phyloP scores from a whole-genome alignment of 345 rosid genomes.

The Eucalyptus curtisii region DNA sequence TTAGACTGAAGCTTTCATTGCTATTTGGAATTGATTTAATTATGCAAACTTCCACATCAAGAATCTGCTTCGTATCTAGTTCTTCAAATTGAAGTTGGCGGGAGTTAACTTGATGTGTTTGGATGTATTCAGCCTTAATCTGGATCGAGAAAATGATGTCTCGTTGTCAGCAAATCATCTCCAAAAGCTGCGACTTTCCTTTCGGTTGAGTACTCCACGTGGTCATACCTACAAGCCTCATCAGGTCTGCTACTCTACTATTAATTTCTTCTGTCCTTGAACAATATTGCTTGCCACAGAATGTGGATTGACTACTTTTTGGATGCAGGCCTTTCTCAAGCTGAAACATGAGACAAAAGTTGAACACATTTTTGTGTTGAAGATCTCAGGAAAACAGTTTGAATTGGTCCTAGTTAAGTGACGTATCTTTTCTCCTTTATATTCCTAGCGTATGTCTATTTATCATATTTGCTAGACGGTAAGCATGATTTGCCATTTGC shows the following conservation, averaged over 20 bases:
- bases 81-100: background rate
- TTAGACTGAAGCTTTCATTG: background rate
- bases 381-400: conserved; percentile 61
- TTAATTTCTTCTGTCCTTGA: background rate
- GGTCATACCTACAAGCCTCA: conserved; percentile 78
- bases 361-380: conserved; percentile 78
- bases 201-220: conserved; percentile 53
- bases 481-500: background rate
- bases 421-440: background rate
- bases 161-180: conserved; percentile 92
- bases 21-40: background rate
- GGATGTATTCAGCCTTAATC: conserved; percentile 46
- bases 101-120: background rate
- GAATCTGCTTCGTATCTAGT: background rate
- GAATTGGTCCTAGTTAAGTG: conserved; percentile 77
- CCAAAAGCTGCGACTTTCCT: conserved; percentile 78
- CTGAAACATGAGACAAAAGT: conserved; percentile 78
- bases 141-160: conserved; percentile 40
- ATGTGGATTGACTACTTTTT: conserved; percentile 10
- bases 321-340: conserved; percentile 78
- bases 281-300: background rate
- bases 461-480: background rate
- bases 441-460: background rate
- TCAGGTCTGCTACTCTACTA: conserved; percentile 44
- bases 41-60: background rate